Conservation (phyloP, 768 basidiomycete species). For the Mycena vitilis region DNA sequence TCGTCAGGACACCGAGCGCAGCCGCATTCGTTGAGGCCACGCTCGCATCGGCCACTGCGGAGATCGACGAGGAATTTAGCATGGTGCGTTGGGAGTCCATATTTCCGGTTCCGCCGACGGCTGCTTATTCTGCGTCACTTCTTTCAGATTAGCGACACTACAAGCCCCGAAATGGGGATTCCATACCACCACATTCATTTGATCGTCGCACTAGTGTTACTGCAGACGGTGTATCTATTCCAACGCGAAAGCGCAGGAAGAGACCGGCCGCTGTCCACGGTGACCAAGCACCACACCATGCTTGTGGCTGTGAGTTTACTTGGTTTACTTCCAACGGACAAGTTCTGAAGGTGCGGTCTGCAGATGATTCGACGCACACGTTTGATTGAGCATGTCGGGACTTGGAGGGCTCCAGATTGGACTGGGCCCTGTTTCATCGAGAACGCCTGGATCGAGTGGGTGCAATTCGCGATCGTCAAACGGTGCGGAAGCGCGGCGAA, state of each 20-base stretch:
- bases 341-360: background rate
- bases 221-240: slow-evolving; percentile 69
- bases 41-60: slow-evolving; percentile 56
- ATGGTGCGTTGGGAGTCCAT: slow-evolving; percentile 51
- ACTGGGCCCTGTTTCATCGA: slow-evolving; percentile 52
- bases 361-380: slow-evolving; percentile 63
- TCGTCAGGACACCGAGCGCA: slow-evolving; percentile 61
- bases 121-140: slow-evolving; percentile 11
- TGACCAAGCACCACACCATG: slow-evolving; percentile 64
- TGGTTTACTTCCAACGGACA: background rate
- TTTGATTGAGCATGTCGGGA: slow-evolving; percentile 53
- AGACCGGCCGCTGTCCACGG: slow-evolving; percentile 49
- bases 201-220: slow-evolving; percentile 59
- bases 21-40: slow-evolving; percentile 59
- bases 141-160: background rate
- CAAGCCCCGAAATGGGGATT: background rate
- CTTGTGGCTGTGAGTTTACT: slow-evolving; percentile 59
- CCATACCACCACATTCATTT: slow-evolving; percentile 49
- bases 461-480: slow-evolving; percentile 65
- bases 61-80: slow-evolving; percentile 59
- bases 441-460: slow-evolving; percentile 66
- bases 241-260: slow-evolving; percentile 50
- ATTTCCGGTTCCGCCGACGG: slow-evolving; percentile 59
- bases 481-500: slow-evolving; percentile 48
- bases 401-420: slow-evolving; percentile 59